phyloP scores from a whole-genome alignment of 2,329 filamentous ascomycete genomes.

The Salinomyces thailandicus region DNA sequence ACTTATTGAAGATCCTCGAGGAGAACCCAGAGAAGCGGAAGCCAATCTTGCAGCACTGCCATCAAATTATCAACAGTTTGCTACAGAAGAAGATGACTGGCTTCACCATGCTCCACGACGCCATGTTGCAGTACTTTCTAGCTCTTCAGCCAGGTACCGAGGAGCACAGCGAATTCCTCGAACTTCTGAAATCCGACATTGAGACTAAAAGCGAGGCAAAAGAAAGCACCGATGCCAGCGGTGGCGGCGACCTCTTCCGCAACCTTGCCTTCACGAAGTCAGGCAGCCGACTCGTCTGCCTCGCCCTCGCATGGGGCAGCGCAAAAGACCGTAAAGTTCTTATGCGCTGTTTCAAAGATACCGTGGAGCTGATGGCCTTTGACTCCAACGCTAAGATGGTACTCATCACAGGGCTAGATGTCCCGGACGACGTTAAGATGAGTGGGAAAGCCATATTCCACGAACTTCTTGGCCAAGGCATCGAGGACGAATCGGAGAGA shows the following conservation, averaged over 20 bases:
- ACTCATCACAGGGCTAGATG: constrained; percentile 76
- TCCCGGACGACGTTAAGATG: constrained; percentile 88
- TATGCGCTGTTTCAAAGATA: constrained; percentile 82
- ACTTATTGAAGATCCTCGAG: constrained; percentile 65
- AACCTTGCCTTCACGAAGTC: constrained; percentile 94
- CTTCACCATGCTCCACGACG: constrained; percentile 96
- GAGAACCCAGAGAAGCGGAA: constrained; percentile 73
- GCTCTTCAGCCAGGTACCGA: constrained; percentile 66
- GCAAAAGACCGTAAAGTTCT: constrained; percentile 91
- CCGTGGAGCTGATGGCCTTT: constrained; percentile 70
- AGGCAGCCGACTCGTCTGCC: constrained; percentile 68
- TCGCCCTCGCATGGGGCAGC: constrained; percentile 70
- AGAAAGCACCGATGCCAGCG: constrained; percentile 6
- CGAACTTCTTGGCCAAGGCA: constrained; percentile 63
- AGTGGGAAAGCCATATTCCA: constrained; percentile 76
- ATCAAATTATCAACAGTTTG: constrained; percentile 79
- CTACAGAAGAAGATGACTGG: constrained; percentile 94
- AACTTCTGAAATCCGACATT: constrained; percentile 85
- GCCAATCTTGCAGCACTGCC: constrained; percentile 75
- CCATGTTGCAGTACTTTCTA: constrained; percentile 92
- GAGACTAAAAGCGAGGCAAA: constrained; percentile 38
- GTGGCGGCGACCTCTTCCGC: constrained; percentile 76
- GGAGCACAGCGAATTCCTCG: constrained; percentile 77
- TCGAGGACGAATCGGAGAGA: constrained; percentile 35
- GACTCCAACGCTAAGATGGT: constrained; percentile 71